A percentile compares a stretch with the other conserved stretches of the same genome.
phyloP scores from a whole-genome alignment of 495 filamentous ascomycete species.

The Hyaloscypha finlandica region DNA sequence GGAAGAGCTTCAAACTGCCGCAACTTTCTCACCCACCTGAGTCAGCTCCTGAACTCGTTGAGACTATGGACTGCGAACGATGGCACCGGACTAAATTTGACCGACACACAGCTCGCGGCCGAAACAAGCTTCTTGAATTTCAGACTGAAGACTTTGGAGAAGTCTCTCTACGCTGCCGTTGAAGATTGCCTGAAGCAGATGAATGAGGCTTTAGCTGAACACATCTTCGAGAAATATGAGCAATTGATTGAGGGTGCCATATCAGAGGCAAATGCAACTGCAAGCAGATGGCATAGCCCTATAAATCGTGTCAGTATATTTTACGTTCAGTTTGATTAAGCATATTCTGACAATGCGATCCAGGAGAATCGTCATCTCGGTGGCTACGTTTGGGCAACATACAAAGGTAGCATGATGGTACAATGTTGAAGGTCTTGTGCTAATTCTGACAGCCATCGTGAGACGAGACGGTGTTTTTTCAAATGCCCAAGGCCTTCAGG shows the following conservation, averaged over 20 bases:
- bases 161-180: constrained; percentile 43
- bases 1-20: constrained; percentile 44
- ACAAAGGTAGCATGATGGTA: constrained; percentile 45
- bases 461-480: constrained; percentile 34
- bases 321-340: no score
- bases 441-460: constrained; percentile 13
- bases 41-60: constrained; percentile 52
- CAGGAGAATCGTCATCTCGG: constrained; percentile 41
- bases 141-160: constrained; percentile 47
- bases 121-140: constrained; percentile 45
- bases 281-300: constrained; percentile 49
- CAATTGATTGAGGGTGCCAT: constrained; percentile 39
- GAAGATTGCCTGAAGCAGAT: constrained; percentile 40
- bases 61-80: constrained; percentile 52
- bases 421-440: background rate
- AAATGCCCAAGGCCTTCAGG: constrained; percentile 39
- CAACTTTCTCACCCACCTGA: constrained; percentile 50
- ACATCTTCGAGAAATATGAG: constrained; percentile 49
- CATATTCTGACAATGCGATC: no score
- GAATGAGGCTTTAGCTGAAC: constrained; percentile 40
- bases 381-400: constrained; percentile 57
- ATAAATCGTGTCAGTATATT: constrained; percentile 27
- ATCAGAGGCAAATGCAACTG: constrained; percentile 41
- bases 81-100: constrained; percentile 43
- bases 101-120: constrained; percentile 39